Evolutionary conservation across 495 filamentous ascomycete genomes (phyloP).

Genomic region (Hyaloscypha finlandica): DNA sequence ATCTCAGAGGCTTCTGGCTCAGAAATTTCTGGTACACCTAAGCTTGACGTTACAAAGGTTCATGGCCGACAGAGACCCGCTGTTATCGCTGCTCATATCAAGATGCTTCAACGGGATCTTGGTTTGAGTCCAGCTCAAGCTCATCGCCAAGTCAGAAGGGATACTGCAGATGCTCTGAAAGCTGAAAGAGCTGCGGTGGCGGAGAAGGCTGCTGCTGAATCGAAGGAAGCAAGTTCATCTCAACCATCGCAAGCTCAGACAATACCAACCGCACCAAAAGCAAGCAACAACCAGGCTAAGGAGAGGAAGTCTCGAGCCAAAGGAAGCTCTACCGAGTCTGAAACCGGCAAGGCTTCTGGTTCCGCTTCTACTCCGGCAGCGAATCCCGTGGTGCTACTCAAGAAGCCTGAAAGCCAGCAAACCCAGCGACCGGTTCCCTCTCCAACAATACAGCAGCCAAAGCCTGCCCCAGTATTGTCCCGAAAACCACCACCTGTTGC

Average conservation of each 20-base stretch:
- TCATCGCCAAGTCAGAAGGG: conserved; percentile 52
- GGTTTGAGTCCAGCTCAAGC: conserved; percentile 70
- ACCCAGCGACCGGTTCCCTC: conserved; percentile 32
- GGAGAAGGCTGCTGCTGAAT: conserved; percentile 38
- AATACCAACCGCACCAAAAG: conserved; percentile 33
- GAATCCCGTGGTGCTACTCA: conserved; percentile 31
- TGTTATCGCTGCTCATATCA: conserved; percentile 68
- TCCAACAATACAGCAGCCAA: conserved; percentile 33
- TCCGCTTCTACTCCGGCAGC: conserved; percentile 22
- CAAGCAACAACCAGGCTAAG: conserved; percentile 10
- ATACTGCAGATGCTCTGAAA: conserved; percentile 49
- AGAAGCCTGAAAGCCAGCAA: conserved; percentile 33
- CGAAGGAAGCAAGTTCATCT: conserved; percentile 37
- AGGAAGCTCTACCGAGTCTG: conserved; percentile 7
- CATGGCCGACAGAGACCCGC: conserved; percentile 67
- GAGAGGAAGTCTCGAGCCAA: conserved; percentile 26
- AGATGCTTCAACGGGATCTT: conserved; percentile 87
- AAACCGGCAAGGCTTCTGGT: conserved; percentile 26
- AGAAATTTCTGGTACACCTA: conserved; percentile 15
- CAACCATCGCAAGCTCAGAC: conserved; percentile 34
- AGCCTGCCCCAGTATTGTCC: conserved; percentile 26
- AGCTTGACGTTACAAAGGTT: conserved; percentile 32
- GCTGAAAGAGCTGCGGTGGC: conserved; percentile 30
- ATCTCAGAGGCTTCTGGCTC: conserved; percentile 25
- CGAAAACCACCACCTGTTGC: conserved; percentile 24